Base-by-base conservation (phyloP, 768 basidiomycete species). In the Cytidiella melzeri region DNA sequence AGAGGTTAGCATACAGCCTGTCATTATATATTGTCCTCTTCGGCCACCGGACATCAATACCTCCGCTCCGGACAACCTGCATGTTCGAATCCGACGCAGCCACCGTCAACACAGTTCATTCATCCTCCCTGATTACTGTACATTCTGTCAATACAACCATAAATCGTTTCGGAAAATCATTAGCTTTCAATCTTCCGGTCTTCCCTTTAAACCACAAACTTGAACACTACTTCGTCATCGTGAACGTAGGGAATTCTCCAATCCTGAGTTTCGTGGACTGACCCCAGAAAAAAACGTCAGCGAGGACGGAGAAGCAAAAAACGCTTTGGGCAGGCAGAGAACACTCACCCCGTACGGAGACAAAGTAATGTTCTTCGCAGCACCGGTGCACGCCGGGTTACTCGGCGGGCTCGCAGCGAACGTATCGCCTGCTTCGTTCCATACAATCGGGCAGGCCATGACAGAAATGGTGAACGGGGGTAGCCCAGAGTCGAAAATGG, bases 361-460 rank as follows among this genome's bases (percentile, higher is more conserved):
- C 43, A 79, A 55, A 0, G 70, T 73, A 43, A 77, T 67, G 9
- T 71, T 73, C 49, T 59, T 67, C 21, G 70, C 64, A 9, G 59
- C 50, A 1, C 73, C 75, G 1, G 65, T 68, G 53, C 77, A 79
- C 38, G 64, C 50, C 0, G 75, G 73, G 47, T 62, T 72, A 11
- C 67, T 67, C 0, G 72, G 73, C 6, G 76, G 77, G 26, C 72
- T 51, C 1, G 74, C 67, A 1, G 74, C 75, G 57, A 77, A 80
- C 15, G 73, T 77, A 54, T 69, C 66, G 5, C 77, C 76, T 4
- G 69, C 76, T 41, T 62, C 58, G 1, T 61, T 52, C 76, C 76
- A 77, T n/a, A 64, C 57, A 45, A 79, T 72, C 12, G 67, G 69
- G 52, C 76, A 80, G n/a, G 77, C 76, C 9, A 67, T 67, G 20